Evolutionary conservation across 208 protist genomes (phyloP).

Genomic region (Wallacemonas collosoma): DNA sequence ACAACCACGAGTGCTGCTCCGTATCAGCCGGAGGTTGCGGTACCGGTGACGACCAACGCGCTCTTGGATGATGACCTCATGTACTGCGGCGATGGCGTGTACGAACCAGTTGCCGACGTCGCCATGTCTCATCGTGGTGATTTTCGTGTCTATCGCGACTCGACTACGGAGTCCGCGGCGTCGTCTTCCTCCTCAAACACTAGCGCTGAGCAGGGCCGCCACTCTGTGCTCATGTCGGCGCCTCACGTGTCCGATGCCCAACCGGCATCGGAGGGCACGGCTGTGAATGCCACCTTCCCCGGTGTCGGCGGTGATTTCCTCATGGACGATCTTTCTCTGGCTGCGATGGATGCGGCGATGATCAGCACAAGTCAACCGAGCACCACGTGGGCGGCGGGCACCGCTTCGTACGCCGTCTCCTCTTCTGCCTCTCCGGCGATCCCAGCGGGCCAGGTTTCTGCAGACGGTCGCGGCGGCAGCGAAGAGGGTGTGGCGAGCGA

Average conservation of each 20-base stretch:
- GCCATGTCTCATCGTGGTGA: not conserved
- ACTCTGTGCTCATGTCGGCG: no score
- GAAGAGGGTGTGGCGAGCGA: not conserved
- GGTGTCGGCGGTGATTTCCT: not conserved
- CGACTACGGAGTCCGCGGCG: not conserved
- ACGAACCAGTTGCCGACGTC: not conserved
- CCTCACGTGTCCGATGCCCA: no score
- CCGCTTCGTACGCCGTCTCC: not conserved
- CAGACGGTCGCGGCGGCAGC: not conserved
- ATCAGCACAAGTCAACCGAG: not conserved
- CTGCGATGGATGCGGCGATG: not conserved
- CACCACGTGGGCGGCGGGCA: not conserved
- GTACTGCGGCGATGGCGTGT: not conserved
- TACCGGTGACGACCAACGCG: not conserved
- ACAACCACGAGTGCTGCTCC: not conserved
- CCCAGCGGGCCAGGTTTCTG: not conserved
- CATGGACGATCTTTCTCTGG: conserved; percentile 7
- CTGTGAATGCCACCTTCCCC: not conserved
- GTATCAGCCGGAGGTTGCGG: not conserved
- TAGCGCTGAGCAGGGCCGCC: no score
- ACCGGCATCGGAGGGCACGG: no score
- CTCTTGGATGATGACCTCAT: not conserved
- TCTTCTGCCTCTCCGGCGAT: not conserved
- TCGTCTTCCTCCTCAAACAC: not conserved
- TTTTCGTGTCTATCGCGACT: no score